phyloP scores from a whole-genome alignment of 441 rosid genomes.

The Melastoma candidum region DNA sequence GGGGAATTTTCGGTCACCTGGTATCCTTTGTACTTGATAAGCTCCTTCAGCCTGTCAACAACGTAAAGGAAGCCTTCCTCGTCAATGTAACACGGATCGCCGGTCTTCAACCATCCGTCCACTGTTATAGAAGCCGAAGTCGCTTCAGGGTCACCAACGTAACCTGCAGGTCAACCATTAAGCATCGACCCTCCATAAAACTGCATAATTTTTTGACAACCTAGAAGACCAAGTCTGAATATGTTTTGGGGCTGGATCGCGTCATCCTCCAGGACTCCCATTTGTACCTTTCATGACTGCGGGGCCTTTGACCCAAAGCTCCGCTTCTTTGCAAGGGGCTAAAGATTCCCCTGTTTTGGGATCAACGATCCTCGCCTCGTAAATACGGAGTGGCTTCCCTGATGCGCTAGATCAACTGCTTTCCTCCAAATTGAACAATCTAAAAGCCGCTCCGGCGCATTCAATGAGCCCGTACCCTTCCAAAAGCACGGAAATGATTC shows the following conservation, averaged over 20 bases:
- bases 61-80: conserved; percentile 27
- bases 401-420: no score
- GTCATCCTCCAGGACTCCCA: no score
- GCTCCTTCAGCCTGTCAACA: conserved; percentile 36
- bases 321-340: no score
- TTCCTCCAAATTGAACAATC: no score
- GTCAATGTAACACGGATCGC: conserved; percentile 33
- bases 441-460: no score
- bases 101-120: conserved; percentile 31
- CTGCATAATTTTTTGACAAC: not conserved
- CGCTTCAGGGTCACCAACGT: conserved; percentile 24
- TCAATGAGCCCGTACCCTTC: no score
- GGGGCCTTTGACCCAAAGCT: no score
- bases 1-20: conserved; percentile 20
- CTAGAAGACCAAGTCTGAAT: not conserved
- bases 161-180: conserved; percentile 14
- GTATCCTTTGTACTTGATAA: conserved; percentile 35
- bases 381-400: no score
- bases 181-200: not conserved
- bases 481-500: no score
- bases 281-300: no score
- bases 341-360: no score
- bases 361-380: no score
- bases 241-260: not conserved
- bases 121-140: conserved; percentile 16